These are phyloP conservation scores for Aspergillus quadrilineatus DNA, from an alignment of 2,329 filamentous ascomycete species.

Conservation along the genomic window DNA sequence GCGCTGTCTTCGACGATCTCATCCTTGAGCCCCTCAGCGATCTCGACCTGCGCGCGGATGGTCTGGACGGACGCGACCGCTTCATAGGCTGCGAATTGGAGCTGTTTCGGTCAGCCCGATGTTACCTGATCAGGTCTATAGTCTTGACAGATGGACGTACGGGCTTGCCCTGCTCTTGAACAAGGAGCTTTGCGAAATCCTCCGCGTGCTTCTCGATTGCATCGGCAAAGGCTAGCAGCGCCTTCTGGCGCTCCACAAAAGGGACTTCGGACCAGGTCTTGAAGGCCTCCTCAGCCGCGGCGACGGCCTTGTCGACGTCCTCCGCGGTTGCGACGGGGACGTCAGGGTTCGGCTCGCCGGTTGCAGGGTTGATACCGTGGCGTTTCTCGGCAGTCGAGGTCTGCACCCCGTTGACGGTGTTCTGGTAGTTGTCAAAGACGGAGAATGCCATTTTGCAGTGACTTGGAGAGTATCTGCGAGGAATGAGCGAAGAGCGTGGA, in stretches of 20 bases:
- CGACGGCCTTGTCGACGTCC: slow-evolving; percentile 55
- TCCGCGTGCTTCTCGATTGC: slow-evolving; percentile 36
- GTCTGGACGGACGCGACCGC: slow-evolving; percentile 23
- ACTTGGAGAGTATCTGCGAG: neutral
- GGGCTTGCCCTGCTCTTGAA: slow-evolving; percentile 46
- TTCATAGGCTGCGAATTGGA: slow-evolving; percentile 29
- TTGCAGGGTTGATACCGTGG: slow-evolving; percentile 54
- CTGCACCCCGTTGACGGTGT: slow-evolving; percentile 54
- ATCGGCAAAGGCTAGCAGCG: slow-evolving; percentile 34
- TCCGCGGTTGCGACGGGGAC: slow-evolving; percentile 51
- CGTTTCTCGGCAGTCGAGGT: slow-evolving; percentile 47
- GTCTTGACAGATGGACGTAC: neutral
- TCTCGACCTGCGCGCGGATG: slow-evolving; percentile 19
- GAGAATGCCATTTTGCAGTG: neutral
- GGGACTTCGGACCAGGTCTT: slow-evolving; percentile 47
- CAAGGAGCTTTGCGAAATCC: slow-evolving; percentile 39
- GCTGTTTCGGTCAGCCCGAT: neutral
- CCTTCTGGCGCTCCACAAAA: slow-evolving; percentile 33
- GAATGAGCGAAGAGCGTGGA: too few relatives aligned
- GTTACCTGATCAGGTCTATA: neutral
- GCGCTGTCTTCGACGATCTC: slow-evolving; percentile 51
- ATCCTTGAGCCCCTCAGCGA: slow-evolving; percentile 25
- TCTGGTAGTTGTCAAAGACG: slow-evolving; percentile 45
- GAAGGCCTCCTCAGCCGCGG: slow-evolving; percentile 49
- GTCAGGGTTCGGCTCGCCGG: slow-evolving; percentile 50